Percentiles rank a stretch among this genome's conserved stretches.
Evolutionary conservation across 176 grass and related monocot genomes (phyloP).

Genomic region (Panicum miliaceum): DNA sequence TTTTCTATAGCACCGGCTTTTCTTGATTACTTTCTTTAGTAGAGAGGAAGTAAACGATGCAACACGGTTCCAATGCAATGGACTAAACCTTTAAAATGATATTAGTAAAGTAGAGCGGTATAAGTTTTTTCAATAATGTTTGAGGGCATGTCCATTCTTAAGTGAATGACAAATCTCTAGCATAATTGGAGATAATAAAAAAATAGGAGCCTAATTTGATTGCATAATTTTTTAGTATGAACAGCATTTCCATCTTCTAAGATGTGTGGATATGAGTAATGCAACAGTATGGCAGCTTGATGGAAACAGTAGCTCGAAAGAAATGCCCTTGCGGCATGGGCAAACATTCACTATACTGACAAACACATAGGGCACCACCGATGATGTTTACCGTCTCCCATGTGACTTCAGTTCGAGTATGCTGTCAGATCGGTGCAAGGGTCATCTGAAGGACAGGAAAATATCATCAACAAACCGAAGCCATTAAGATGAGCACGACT

Average conservation of each 20-base stretch:
- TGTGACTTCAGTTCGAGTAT: slow-evolving; percentile 29
- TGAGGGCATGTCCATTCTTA: not conserved
- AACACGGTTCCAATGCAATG: not conserved
- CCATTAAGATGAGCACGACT: not conserved
- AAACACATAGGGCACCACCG: not conserved
- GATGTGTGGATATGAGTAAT: not conserved
- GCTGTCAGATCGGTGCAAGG: slow-evolving; percentile 24
- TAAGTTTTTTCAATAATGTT: not conserved
- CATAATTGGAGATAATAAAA: not conserved
- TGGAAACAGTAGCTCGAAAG: not conserved
- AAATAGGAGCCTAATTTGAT: not conserved
- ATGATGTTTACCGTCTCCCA: slow-evolving; percentile 36
- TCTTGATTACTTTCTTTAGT: too few species aligned
- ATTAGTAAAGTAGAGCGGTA: not conserved
- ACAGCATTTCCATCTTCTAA: not conserved
- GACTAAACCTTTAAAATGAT: not conserved
- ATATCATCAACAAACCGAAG: not conserved
- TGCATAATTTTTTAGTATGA: not conserved
- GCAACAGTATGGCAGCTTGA: slow-evolving; percentile 6
- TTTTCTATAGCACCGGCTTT: not conserved
- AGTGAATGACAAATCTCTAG: not conserved
- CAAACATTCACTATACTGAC: slow-evolving; percentile 27
- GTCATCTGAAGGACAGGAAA: slow-evolving; percentile 1
- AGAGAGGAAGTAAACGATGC: not conserved
- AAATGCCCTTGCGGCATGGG: slow-evolving; percentile 32